Base-by-base conservation (phyloP, 2,329 filamentous ascomycete species). In the Scorias spongiosa region DNA sequence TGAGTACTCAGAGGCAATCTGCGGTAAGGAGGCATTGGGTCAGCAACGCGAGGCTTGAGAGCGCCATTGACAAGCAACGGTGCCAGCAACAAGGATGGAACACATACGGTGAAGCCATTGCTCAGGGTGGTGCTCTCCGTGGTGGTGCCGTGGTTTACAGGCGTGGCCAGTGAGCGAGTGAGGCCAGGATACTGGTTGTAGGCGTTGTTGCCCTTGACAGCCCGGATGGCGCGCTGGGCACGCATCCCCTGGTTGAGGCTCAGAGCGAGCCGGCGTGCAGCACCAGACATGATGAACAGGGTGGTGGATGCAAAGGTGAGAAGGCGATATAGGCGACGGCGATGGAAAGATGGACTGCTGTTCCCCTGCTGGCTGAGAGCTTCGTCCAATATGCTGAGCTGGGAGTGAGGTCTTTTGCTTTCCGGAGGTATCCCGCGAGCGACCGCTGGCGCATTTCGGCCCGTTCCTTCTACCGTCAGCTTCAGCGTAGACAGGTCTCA, bases 1-100 rank as follows among this genome's bases (percentile, higher is more conserved):
- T 53, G 88, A 95, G 74, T 96, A 84, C 69, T 98, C 89, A 58
- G 91, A 93, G 56, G 91, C 91, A 65, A 98, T 87, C 89, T 96
- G 65, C 50, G 9, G 11, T 36, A 15, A 15, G 32, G 32, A 36
- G 32, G 12, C 32, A 36, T 36, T 36, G 32, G 32, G 32, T 36
- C 32, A 36, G 32, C 32, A 36, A 5, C 4, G 15, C 9, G 15
- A 12, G 32, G 11, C 32, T 26, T 26, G 20, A 26, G 20, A 7
- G 20, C 20, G 20, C 20, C 20, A 26, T 26, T 26, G 20, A 26
- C 20, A 26, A 26, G 20, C 20, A 26, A 26, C 7, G 20, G 4
- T 4, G 7, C 4, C 20, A 26, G 20, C 20, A 26, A 26, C 20
- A 26, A 26, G 20, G 3, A 26, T 26, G 20, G 20, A 26, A 26